Base-by-base conservation (phyloP, 257 asterid genomes). In the Nicotiana noctiflora region DNA sequence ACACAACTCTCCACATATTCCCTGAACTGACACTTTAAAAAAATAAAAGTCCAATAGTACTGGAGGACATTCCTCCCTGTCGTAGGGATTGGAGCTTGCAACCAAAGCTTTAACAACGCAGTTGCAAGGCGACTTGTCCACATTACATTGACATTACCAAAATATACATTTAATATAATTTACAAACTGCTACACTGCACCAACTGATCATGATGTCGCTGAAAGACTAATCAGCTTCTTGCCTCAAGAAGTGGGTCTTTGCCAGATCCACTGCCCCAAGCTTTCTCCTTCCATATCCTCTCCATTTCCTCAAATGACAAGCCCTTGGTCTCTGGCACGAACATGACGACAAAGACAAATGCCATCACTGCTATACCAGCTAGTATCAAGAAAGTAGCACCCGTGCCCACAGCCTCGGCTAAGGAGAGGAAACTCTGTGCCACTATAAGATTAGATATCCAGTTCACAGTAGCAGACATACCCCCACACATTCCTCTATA, bases 391-490 rank as follows among this genome's bases (percentile, higher is more conserved):
- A 95, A 95, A 5, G 97, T 92, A 0, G 82, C 70, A 37, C 98
- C 97, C 0, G 86, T 75, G 8, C 99, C 99, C 17, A 88, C 82
- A 18, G 91, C 94, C 40, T 88, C 91, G 0, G 93, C 93, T 23
- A 93, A 51, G 10, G 98, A 91, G 15, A 95, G 90, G 85, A 95
- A 95, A 68, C 93, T 90, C 25, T 93, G 97, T 0, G 98, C 93
- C 3, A 95, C 99, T 11, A 95, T 84, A 27, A 95, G 91, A 84
- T 95, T 95, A 2, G 98, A 93, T 74, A 91, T 82, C 99, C 98
- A 95, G 79, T 95, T 95, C 76, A 95, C 95, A 1, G 98, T 95
- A 23, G 99, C 99, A 0, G 99, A 91, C 98, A 95, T 95, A 46
- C 99, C 99, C 11, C 97, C 97, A 75, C 99, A 95, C 4, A 89